phyloP scores from a whole-genome alignment of 768 basidiomycete genomes.

The Coprinopsis sp. region DNA sequence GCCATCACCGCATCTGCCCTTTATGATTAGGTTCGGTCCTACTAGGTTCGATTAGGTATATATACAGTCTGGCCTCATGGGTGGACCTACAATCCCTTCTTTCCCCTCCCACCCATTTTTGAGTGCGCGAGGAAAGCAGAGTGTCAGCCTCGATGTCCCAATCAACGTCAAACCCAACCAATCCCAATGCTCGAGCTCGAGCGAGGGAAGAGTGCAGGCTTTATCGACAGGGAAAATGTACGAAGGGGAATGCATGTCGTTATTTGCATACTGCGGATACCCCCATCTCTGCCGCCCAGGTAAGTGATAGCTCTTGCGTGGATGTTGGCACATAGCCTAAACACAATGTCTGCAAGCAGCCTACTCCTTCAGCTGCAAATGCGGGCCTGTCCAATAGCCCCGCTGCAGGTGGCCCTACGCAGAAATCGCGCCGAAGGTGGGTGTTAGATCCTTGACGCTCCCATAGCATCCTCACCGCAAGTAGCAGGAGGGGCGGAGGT shows the following conservation, averaged over 20 bases:
- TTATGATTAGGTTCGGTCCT: neutral
- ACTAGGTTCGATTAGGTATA: neutral
- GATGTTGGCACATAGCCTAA: no score
- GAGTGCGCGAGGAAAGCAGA: slow-evolving; percentile 3
- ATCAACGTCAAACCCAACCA: no score
- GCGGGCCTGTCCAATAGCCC: no score
- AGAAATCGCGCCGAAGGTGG: no score
- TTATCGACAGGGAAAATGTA: slow-evolving; percentile 3
- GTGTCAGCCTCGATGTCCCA: no score
- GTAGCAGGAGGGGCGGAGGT: no score
- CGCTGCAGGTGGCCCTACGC: no score
- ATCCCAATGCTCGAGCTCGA: neutral
- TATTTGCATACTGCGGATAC: slow-evolving; percentile 2
- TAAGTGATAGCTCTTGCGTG: neutral
- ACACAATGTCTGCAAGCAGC: no score
- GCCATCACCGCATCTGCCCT: neutral
- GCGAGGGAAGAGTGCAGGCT: slow-evolving; percentile 3
- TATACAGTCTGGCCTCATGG: neutral
- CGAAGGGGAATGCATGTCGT: neutral
- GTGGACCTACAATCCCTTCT: slow-evolving; percentile 1
- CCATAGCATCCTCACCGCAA: no score
- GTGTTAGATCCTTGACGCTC: no score
- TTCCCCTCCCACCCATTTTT: neutral
- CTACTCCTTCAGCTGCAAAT: no score
- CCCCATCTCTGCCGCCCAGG: neutral